These are phyloP conservation scores for Effrenium voratum DNA, from an alignment of 73 alveolate genomes.

Conservation along the genomic window DNA sequence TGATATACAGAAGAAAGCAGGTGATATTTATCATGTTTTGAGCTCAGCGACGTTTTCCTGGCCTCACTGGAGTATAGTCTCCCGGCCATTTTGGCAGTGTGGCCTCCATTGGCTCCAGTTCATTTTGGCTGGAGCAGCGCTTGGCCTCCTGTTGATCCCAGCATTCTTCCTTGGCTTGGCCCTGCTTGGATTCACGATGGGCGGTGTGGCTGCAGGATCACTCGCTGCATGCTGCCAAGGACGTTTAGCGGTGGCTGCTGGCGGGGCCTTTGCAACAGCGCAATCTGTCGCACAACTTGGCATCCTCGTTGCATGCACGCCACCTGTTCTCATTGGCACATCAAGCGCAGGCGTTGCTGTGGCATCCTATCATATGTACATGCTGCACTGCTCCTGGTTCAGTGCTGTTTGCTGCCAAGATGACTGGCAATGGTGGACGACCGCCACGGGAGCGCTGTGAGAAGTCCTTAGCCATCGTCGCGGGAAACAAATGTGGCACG, in stretches of 20 bases:
- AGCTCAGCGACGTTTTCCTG: neutral
- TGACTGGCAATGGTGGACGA: neutral
- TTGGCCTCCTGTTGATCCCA: neutral
- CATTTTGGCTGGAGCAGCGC: neutral
- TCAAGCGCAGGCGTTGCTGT: neutral
- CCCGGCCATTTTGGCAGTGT: neutral
- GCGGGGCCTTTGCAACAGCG: neutral
- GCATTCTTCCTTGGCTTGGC: neutral
- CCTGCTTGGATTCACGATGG: neutral
- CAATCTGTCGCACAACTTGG: neutral
- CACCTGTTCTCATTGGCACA: neutral
- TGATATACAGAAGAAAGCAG: too few relatives aligned
- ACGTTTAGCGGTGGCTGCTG: neutral
- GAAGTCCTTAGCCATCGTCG: too few relatives aligned
- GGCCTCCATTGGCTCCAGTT: neutral
- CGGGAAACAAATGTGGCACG: too few relatives aligned
- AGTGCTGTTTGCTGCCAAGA: neutral
- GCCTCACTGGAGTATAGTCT: neutral
- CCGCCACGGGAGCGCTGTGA: neutral
- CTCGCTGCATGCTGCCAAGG: constrained; percentile 7
- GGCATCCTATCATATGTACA: neutral
- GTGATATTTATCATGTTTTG: neutral
- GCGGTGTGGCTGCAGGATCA: neutral
- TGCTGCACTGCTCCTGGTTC: neutral
- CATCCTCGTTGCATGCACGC: neutral